Base-by-base conservation (phyloP, 108 stramenopile genomes). In the Discostella stelligeroides region DNA sequence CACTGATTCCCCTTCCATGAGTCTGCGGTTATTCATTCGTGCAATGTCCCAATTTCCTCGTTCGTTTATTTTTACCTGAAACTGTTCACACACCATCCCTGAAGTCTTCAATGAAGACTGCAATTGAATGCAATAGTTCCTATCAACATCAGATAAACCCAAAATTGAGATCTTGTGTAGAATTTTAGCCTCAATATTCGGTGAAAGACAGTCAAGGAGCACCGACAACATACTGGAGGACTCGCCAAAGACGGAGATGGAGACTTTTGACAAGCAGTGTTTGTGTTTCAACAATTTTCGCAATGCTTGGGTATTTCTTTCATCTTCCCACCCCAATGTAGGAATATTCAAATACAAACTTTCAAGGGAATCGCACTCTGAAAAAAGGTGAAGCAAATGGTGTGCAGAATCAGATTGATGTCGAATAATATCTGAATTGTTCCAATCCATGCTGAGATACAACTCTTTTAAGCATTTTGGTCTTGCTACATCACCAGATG, bases 311-410 rank as follows among this genome's bases (percentile, higher is more conserved):
- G 38, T 37, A 37, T 39, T 41, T 42, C 49, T 0, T 12, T 51
- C 18, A 9, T 17, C 69, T 2, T 42, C 18, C 69, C 58, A 70
- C 2, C 37, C 40, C 30, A 51, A 7, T 25, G n/a, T 6, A 11
- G 59, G 60, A 9, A 70, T 25, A 7, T 50, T 47, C 43, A 70
- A 38, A 38, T 1, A 40, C 28, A 70, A 47, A 1, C 12, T 1
- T 25, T 60, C 21, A 10, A 70, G 55, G 20, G 40, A 2, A 0
- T 70, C 2, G 21, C 69, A 70, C 48, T 49, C 48, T 15, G 69
- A 70, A 25, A 70, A 70, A 20, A 30, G 34, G 11, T 60, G 21
- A 27, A 70, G 21, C 23, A 70, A 1, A 45, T n/a, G 24, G 25
- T n/a, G 24, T 13, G 54, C 7, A 24, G 41, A 34, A 34, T 34